Conservation (phyloP, 441 rosid genomes). For the Eutrema salsugineum region DNA sequence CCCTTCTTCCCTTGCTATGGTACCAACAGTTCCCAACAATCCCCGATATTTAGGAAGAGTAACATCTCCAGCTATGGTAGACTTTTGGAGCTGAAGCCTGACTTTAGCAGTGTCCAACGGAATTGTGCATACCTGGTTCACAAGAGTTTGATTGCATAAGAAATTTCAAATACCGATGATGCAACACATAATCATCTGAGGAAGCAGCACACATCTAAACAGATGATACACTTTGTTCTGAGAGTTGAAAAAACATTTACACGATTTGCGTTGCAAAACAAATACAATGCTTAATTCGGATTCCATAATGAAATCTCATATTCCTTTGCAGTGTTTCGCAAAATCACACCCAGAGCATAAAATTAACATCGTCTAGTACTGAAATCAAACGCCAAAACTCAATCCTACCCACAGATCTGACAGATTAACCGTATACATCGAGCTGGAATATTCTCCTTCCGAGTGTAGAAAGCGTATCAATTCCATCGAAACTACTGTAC, state of each 20-base stretch:
- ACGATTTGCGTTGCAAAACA: background rate
- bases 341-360: background rate
- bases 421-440: background rate
- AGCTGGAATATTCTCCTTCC: background rate
- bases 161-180: background rate
- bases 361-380: background rate
- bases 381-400: background rate
- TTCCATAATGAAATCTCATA: background rate
- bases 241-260: background rate
- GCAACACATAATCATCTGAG: background rate
- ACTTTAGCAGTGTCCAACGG: slow-evolving; percentile 99
- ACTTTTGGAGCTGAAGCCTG: slow-evolving; percentile 97
- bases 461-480: background rate
- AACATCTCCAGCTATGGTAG: slow-evolving; percentile 64
- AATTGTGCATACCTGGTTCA: slow-evolving; percentile 78
- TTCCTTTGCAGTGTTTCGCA: background rate
- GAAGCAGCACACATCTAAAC: background rate
- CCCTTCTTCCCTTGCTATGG: slow-evolving; percentile 97
- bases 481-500: background rate
- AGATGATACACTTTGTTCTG: background rate
- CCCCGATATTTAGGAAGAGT: slow-evolving; percentile 84
- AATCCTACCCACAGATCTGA: slow-evolving; percentile 11
- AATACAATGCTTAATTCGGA: background rate
- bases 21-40: slow-evolving; percentile 88
- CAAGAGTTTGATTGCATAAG: background rate